Conservation (phyloP, 306 rosid species). For the Lathyrus oleraceus region DNA sequence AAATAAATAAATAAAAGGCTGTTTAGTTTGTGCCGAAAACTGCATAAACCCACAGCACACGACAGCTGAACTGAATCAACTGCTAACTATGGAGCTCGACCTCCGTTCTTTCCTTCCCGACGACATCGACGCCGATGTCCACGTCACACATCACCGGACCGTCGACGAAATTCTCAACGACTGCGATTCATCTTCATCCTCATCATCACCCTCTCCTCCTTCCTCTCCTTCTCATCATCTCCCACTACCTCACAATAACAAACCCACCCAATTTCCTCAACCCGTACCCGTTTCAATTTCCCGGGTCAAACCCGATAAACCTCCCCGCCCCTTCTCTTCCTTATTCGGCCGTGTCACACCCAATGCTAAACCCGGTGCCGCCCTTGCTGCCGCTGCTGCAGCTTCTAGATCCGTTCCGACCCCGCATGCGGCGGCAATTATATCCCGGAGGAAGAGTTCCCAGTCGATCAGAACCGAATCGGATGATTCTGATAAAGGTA, state of each 20-base stretch:
- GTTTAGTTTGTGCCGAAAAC: background rate
- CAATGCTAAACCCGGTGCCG: constrained; percentile 89
- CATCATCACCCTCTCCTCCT: constrained; percentile 61
- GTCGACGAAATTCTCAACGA: constrained; percentile 90
- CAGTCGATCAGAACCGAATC: constrained; percentile 33
- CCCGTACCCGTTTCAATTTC: constrained; percentile 40
- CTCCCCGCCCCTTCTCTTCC: constrained; percentile 62
- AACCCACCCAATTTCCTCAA: constrained; percentile 29
- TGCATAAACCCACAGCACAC: background rate
- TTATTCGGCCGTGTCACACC: constrained; percentile 67
- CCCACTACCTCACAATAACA: constrained; percentile 45
- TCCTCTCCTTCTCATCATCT: constrained; percentile 56
- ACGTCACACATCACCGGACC: constrained; percentile 59
- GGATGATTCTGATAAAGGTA: constrained; percentile 47
- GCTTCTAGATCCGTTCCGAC: constrained; percentile 81
- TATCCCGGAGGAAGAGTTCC: constrained; percentile 51
- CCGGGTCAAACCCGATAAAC: constrained; percentile 47
- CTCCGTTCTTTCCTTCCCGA: constrained; percentile 60
- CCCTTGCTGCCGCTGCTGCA: constrained; percentile 90
- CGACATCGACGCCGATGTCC: constrained; percentile 47
- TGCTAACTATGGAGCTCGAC: constrained; percentile 69
- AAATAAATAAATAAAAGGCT: background rate
- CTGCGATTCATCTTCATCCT: constrained; percentile 60
- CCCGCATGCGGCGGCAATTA: constrained; percentile 88
- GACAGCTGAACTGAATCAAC: constrained; percentile 4